These are phyloP conservation scores for Knufia petricola DNA, from an alignment of 2,329 filamentous ascomycete species.

Conservation along the genomic window DNA sequence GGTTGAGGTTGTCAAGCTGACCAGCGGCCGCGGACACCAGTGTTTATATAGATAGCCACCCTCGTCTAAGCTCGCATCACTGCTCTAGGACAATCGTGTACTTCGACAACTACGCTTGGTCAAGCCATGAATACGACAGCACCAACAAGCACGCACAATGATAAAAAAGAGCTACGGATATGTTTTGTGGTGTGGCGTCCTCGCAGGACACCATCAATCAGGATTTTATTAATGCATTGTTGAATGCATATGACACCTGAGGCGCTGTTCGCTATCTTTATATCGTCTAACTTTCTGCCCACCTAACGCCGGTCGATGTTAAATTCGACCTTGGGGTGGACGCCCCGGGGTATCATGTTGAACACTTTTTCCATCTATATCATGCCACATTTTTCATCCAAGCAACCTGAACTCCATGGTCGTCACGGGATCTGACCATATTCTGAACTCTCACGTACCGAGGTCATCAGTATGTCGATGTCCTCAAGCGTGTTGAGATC, in stretches of 20 bases:
- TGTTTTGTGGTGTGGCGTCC: background rate
- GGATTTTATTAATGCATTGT: slow-evolving; percentile 5
- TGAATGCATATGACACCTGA: slow-evolving; percentile 10
- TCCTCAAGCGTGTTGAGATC: slow-evolving; percentile 61
- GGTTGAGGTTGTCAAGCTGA: no score
- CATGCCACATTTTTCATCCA: slow-evolving; percentile 12
- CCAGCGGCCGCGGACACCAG: no score
- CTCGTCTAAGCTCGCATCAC: no score
- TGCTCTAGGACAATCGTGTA: no score
- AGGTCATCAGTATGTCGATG: no score
- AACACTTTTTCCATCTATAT: slow-evolving; percentile 18
- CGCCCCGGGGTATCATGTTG: slow-evolving; percentile 23
- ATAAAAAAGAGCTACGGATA: no score
- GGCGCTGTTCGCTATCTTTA: background rate
- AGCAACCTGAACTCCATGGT: slow-evolving; percentile 11
- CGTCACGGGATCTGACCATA: background rate
- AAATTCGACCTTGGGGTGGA: slow-evolving; percentile 22
- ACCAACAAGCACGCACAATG: no score
- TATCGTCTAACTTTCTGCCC: background rate
- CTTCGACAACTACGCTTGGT: no score
- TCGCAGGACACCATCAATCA: background rate
- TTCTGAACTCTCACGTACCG: no score
- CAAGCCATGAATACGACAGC: no score
- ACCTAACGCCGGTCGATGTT: slow-evolving; percentile 20
- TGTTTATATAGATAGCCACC: no score